Base-by-base conservation (phyloP, 768 basidiomycete species). In the Mycena filopes region DNA sequence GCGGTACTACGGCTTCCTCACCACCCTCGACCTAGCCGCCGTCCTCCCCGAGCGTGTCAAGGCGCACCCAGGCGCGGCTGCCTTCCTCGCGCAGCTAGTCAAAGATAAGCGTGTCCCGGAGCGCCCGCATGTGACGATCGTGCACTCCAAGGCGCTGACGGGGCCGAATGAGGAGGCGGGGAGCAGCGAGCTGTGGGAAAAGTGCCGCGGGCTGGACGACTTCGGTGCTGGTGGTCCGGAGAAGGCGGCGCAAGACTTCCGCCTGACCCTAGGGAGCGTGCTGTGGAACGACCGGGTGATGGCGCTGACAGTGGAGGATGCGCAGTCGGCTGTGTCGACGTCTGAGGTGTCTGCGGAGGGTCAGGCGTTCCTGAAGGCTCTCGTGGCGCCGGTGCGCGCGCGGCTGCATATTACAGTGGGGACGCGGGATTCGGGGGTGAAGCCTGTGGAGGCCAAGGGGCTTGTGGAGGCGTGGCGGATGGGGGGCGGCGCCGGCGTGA, bases 351-450 rank as follows among this genome's bases (percentile, higher is more conserved):
- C 73, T 3, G 77, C 72, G 2, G 78, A 72, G 15, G 85, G 81
- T 5, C 70, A 77, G 7, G 78, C 78, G 53, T 89, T 94, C 51
- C 63, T 89, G 9, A 75, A 77, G 16, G 57, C 67, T 40, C 70
- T 94, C 18, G 79, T 84, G 0, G 73, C 79, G 3, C 81, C 84
- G n/a, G 68, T 89, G 10, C 80, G 78, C 55, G 67, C 78, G 11
- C 66, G 85, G 61, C 76, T 96, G 71, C 97, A 99, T 74, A 85
- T 98, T 59, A 98, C 98, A 0, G 88, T 98, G 7, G 98, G 94
- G 9, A 96, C 94, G 13, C 72, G 73, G 55, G 74, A 82, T 49
- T 74, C 74, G 20, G 77, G 79, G 11, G 81, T 96, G 4, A 64
- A 71, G 0, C 82, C 94, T 4, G 85, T 92, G 23, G 94, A 96